Base-by-base conservation (phyloP, 345 rosid species). In the Lepidium sativum region DNA sequence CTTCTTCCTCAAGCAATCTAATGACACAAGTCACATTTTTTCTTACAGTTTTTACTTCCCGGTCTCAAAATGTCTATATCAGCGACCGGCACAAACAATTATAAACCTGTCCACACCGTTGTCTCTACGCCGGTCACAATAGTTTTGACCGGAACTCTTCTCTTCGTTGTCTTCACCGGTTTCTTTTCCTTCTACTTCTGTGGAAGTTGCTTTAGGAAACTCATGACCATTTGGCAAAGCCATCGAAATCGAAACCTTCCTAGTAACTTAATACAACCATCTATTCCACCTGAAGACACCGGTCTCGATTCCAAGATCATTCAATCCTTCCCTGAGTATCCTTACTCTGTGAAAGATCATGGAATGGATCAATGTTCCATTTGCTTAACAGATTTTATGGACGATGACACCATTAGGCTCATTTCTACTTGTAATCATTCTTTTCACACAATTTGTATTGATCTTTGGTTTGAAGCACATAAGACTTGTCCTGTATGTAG, bases 401-500 rank as follows among this genome's bases (percentile, higher is more conserved):
- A 84, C 17, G 81, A 87, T 0, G 92, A 85, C 34, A 38, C 80
- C 16, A 82, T 92, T 34, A 86, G 94, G 32, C 86, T 92, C 15
- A 65, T 92, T 34, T 82, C 84, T 1, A 79, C 79, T 60, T 92
- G 97, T 75, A 83, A 73, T 65, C 94, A 92, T 69, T 86, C 85
- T 6, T 89, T 89, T 33, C 98, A 89, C 67, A 78, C 78, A 59
- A 89, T 82, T 38, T 92, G 98, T 52, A 83, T 92, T 15, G 98
- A 89, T 72, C 86, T 85, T 20, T 92, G 98, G 98, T 86, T 89
- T 39, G 75, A 75, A 16, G 77, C 82, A 2, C 89, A 89, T 60
- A 87, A 81, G 69, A 84, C 92, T 8, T 92, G 98, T 29, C 98
- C 98, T 0, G 88, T 92, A 62, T 92, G 97, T 51, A 82, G 96